These are phyloP conservation scores for Phytophthora niederhauseri DNA, from an alignment of 352 stramenopile species.

Conservation along the genomic window DNA sequence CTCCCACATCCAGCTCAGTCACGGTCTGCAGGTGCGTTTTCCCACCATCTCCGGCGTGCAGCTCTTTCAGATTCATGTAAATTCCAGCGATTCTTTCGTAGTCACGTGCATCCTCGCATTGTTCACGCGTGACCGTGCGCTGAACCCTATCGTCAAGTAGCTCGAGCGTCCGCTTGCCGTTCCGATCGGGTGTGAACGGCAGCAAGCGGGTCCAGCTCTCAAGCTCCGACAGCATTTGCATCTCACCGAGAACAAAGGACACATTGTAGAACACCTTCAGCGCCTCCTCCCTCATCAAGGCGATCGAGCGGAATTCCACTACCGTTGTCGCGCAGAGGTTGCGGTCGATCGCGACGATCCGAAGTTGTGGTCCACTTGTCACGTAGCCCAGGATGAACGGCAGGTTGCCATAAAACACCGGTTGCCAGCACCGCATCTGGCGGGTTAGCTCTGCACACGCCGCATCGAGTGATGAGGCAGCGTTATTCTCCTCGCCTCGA, in stretches of 20 bases:
- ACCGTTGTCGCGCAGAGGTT: too few relatives aligned
- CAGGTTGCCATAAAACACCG: too few relatives aligned
- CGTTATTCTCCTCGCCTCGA: too few relatives aligned
- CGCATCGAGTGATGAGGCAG: too few relatives aligned
- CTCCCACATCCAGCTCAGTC: neutral
- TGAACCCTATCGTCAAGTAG: slow-evolving; percentile 4
- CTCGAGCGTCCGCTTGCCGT: slow-evolving; percentile 2
- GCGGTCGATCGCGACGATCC: too few relatives aligned
- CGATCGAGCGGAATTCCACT: too few relatives aligned
- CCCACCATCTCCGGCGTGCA: neutral
- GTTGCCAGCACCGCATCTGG: too few relatives aligned
- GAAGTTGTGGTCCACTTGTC: too few relatives aligned
- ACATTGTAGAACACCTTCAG: slow-evolving; percentile 17
- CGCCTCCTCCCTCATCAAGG: too few relatives aligned
- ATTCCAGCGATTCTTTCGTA: neutral
- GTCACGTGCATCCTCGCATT: neutral
- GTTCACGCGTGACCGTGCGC: neutral
- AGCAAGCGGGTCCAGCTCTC: neutral
- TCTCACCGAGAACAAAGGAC: slow-evolving; percentile 8
- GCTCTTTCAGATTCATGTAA: neutral
- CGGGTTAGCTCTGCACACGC: too few relatives aligned
- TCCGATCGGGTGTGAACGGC: slow-evolving; percentile 13
- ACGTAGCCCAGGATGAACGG: too few relatives aligned
- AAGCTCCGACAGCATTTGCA: neutral
- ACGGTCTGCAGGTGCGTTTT: too few relatives aligned